Percentiles rank a stretch among this genome's conserved stretches.
Conservation (phyloP, 2,329 filamentous ascomycete genomes). For the Elsinoe batatas region DNA sequence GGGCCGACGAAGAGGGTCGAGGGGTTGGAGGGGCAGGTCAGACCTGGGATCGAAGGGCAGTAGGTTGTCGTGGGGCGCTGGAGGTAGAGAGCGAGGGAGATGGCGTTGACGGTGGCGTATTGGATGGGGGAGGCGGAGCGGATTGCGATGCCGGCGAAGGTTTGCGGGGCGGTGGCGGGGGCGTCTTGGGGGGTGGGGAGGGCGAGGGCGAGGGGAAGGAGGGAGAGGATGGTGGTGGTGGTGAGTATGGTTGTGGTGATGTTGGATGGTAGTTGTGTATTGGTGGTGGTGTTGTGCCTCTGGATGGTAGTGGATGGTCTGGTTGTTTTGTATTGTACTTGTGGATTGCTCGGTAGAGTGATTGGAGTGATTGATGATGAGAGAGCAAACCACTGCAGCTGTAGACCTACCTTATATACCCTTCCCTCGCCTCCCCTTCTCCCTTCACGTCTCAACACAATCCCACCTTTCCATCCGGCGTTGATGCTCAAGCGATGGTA, state of each 20-base stretch:
- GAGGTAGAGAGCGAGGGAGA: constrained; percentile 11
- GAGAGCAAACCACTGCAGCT: not conserved
- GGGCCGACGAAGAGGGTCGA: constrained; percentile 16
- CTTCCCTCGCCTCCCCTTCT: not conserved
- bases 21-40: constrained; percentile 14
- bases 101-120: constrained; percentile 17
- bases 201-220: constrained; percentile 5
- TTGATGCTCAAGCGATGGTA: not conserved
- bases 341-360: not conserved
- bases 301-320: not conserved
- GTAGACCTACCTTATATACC: constrained; percentile 6
- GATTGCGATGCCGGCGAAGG: constrained; percentile 19
- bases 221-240: not conserved
- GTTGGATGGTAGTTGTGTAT: too few species aligned
- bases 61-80: constrained; percentile 8
- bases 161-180: constrained; percentile 5
- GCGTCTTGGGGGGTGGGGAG: constrained; percentile 12
- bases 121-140: constrained; percentile 17
- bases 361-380: not conserved
- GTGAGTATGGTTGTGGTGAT: not conserved
- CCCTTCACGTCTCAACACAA: not conserved
- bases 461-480: not conserved
- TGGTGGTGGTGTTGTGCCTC: not conserved
- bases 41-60: not conserved
- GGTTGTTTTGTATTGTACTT: not conserved